Conservation (phyloP, 805 yeast species). For the Maudiozyma serrabonitensis region DNA sequence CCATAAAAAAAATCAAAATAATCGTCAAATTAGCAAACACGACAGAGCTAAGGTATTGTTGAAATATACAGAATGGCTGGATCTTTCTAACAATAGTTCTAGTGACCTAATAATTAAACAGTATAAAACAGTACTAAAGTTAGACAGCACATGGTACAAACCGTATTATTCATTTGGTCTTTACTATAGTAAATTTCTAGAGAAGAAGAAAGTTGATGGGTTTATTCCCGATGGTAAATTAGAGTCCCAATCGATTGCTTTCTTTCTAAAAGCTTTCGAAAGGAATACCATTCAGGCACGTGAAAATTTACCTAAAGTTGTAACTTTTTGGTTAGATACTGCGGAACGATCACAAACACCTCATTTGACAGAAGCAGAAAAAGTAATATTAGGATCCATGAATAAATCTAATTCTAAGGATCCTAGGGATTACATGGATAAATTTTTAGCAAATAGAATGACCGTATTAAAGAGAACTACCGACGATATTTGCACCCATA, state of each 20-base stretch:
- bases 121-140: conserved; percentile 47
- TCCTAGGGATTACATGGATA: conserved; percentile 10
- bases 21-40: conserved; percentile 12
- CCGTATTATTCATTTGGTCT: conserved; percentile 74
- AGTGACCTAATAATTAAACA: conserved; percentile 63
- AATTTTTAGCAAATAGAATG: conserved; percentile 15
- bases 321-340: conserved; percentile 86
- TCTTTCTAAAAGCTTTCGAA: conserved; percentile 24
- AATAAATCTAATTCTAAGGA: conserved; percentile 15
- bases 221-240: conserved; percentile 22
- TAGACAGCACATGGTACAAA: conserved; percentile 58
- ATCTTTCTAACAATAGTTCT: conserved; percentile 72
- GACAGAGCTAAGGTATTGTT: conserved; percentile 43
- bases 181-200: conserved; percentile 68
- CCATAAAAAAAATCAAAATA: conserved; percentile 13
- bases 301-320: conserved; percentile 83
- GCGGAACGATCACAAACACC: conserved; percentile 17
- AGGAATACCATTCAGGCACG: conserved; percentile 49
- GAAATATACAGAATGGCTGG: conserved; percentile 82
- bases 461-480: conserved; percentile 29
- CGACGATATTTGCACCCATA: conserved; percentile 39
- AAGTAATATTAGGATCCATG: neutral
- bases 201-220: conserved; percentile 43
- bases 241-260: conserved; percentile 24
- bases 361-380: neutral